phyloP scores from a whole-genome alignment of 2,329 filamentous ascomycete species.

The Fonsecaea monophora region DNA sequence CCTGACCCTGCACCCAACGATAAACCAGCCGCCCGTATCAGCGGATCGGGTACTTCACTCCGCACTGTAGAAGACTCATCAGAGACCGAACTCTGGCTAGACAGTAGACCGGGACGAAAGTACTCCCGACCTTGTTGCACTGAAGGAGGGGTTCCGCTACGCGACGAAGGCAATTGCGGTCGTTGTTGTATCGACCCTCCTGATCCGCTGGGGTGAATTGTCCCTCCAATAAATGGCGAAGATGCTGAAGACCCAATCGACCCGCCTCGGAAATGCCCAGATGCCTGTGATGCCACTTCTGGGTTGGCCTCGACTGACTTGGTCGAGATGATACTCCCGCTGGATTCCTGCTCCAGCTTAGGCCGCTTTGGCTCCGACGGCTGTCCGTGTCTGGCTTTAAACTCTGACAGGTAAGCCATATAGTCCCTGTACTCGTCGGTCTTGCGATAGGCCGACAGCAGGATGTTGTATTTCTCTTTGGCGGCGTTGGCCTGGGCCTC shows the following conservation, averaged over 20 bases:
- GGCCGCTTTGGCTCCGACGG: conserved; percentile 52
- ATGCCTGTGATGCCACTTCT: conserved; percentile 19
- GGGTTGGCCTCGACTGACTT: conserved; percentile 33
- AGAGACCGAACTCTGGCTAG: conserved; percentile 38
- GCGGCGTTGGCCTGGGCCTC: conserved; percentile 74
- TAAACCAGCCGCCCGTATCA: conserved; percentile 33
- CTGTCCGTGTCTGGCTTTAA: conserved; percentile 72
- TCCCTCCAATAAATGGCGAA: conserved; percentile 30
- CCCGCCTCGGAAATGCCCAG: conserved; percentile 34
- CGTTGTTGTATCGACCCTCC: conserved; percentile 15
- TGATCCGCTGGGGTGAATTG: conserved; percentile 17
- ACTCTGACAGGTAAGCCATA: conserved; percentile 74
- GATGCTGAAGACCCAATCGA: conserved; percentile 37
- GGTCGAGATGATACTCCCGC: conserved; percentile 38
- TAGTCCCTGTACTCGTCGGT: conserved; percentile 73
- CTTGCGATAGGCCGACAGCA: conserved; percentile 78
- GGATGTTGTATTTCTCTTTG: conserved; percentile 78
- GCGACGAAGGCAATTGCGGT: conserved; percentile 32
- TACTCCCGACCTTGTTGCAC: conserved; percentile 28
- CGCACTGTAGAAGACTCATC: conserved; percentile 37
- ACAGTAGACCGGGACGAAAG: conserved; percentile 32
- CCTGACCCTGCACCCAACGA: conserved; percentile 28
- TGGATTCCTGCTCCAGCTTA: conserved; percentile 50
- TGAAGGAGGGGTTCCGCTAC: conserved; percentile 32
- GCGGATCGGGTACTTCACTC: conserved; percentile 34